Evolutionary conservation across 257 asterid genomes (phyloP).

Genomic region (Solanum bulbocastanum): DNA sequence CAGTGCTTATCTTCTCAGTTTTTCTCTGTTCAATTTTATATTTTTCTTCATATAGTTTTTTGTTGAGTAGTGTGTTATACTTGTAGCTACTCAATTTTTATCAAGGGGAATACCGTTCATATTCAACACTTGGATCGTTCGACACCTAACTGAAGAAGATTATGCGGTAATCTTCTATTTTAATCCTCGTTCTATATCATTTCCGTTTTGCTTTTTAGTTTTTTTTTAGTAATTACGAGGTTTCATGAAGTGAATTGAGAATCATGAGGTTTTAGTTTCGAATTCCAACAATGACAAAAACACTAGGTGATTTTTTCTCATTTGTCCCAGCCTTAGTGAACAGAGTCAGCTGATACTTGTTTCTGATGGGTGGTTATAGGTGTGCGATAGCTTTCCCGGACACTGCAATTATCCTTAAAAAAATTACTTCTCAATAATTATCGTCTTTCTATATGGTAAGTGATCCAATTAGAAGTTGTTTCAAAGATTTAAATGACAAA

Average conservation of each 20-base stretch:
- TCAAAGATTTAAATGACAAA: not conserved
- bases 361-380: not conserved
- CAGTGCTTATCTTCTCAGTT: slow-evolving; percentile 1
- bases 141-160: slow-evolving; percentile 68
- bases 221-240: not conserved
- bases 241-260: not conserved
- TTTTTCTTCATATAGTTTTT: not conserved
- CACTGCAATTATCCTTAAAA: not conserved
- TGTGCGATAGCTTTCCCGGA: not conserved
- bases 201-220: not conserved
- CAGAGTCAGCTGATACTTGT: not conserved
- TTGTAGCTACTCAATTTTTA: slow-evolving; percentile 81
- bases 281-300: too few species aligned
- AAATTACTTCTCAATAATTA: not conserved
- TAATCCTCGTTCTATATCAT: not conserved
- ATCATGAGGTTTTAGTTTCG: not conserved
- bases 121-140: slow-evolving; percentile 87
- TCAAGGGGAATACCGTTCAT: slow-evolving; percentile 92
- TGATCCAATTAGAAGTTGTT: not conserved
- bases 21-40: not conserved
- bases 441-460: not conserved
- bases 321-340: not conserved
- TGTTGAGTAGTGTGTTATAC: not conserved
- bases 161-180: slow-evolving; percentile 53
- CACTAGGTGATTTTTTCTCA: not conserved